Evolutionary conservation across 257 asterid species (phyloP), one percentile per base, ranked within the genome.

Genomic region (Cordia subcordata): DNA sequence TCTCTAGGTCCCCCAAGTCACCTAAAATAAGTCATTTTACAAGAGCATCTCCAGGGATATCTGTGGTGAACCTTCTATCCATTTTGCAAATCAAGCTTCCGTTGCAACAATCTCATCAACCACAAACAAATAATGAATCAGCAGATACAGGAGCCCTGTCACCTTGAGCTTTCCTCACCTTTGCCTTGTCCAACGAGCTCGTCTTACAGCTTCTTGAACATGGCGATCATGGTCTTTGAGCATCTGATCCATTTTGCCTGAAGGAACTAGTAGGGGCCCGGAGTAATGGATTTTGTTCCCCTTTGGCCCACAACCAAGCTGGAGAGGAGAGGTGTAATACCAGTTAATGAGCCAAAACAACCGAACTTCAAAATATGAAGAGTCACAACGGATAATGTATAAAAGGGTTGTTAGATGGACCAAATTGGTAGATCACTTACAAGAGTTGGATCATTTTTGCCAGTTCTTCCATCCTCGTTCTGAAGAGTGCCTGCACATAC

Each of bases 271-370:
- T 57, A 93, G 61, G 0, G 99, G 97, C 16, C 99, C 99, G 0
- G 99, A 93, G 81, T 86, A 93, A 80, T 93, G 96, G 13, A 93
- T 86, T 58, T 80, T 89, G 73, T 75, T 89, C 60, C 89, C 91
- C 65, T 78, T 88, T 39, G 95, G 80, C 53, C 94, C 96, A 66
- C 77, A 79, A 10, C 94, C 95, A 66, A 78, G 61, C 96, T 88
- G 77, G 35, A 67, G 53, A 55, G 35, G 6, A 1, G 35, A 3
- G 35, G 35, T 27, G 13, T 64, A 56, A 15, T 27, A 1, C 35
- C 35, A 27, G 35, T 27, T 3, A 6, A 27, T 8, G 18, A 10
- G 13, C 47, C n/a, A 32, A 18, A 27, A 27, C 35, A 6, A 27
- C 3, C 3, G 6, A 27, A 27, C 35, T 27, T 27, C 4, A 27